Base-by-base conservation (phyloP, 192 early-diverging fungal species). In the Coemansia sp. region DNA sequence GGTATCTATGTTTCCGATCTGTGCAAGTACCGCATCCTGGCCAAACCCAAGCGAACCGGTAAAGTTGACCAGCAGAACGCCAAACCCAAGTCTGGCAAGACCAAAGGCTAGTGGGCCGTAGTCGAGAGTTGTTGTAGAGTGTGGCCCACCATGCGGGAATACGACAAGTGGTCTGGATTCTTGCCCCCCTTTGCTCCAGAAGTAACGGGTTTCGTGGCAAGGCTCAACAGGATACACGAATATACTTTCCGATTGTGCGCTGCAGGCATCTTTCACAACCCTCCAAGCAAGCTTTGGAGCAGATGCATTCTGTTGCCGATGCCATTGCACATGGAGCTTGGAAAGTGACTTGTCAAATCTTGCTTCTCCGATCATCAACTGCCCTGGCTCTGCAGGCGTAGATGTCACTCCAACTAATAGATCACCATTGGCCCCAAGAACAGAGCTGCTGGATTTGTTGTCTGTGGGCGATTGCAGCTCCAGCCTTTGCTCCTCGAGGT, bases 91-190 rank as follows among this genome's bases (percentile, higher is more conserved):
- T n/a, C 67, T 54, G 10, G 75, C 81, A 11, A 90, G 81, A 9
- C 78, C 80, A 23, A 83, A 67, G 22, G 46, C 73, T 32, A 74
- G 50, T 48, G 79, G 61, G 13, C 65, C 73, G 66, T 86, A 88
- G 23, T 79, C 87, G 19, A 84, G 81, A 10, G 87, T 79, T 20
- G 70, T 73, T 19, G 75, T 60, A 9, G 73, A 63, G 64, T 94
- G 90, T 13, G 92, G 92, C 5, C 92, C 92, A 35, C 92, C 92
- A 69, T 94, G 92, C 0, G 92, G 91, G 57, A 84, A 68, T n/a
- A 90, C 84, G 0, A 92, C 76, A 59, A 92, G 78, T 14, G 89
- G 89, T 8, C 75, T 75, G 23, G 63, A 52, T 14, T 41, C 43
- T 9, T 65, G 35, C 6, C 33, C 29, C 25, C 17, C 61, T 53